Evolutionary conservation across 805 yeast genomes (phyloP), one percentile per base, ranked within the genome.

Genomic region (Nadsonia fulvescens): DNA sequence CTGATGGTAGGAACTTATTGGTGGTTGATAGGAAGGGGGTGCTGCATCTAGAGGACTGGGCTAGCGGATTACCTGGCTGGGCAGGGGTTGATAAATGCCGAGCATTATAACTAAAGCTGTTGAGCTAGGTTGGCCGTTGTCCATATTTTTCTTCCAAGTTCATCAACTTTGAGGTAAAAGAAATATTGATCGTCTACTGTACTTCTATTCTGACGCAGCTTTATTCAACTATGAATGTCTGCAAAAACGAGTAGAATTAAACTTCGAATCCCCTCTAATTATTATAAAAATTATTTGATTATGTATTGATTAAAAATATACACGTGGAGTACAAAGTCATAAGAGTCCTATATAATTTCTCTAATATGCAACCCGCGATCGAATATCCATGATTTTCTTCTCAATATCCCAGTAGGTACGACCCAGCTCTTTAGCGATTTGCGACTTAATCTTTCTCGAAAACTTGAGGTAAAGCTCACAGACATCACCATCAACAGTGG

Each of bases 401-500:
- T 23, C 41, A 12, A 31, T 27, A 8, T n/a, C n/a, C n/a, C n/a
- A n/a, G n/a, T n/a, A n/a, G 1, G 51, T 32, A 15, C 44, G 33
- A 14, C 47, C 56, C 14, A 54, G 32, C 13, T 35, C 41, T 8
- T 31, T 31, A 3, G 57, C 55, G 16, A 52, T 40, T 10, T 18
- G 25, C 12, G 36, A 36, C 31, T 44, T 36, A 24, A 19, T 29
- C 3, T 33, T 41, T 1, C 11, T 14, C 6, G 40, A 27, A 10
- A 48, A 35, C 11, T 17, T 40, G 24, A 42, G 48, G 39, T 55
- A 77, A 21, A 49, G 44, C 39, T 81, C 94, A 24, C 86, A 55
- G 9, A 78, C 53, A 43, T 89, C 96, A 6, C 98, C 98, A 49
- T 89, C 95, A 20, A 89, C 60, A 3, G 76, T 70, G 25, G 67